Evolutionary conservation across 2,329 filamentous ascomycete species (phyloP), one percentile per base, ranked within the genome.

Genomic region (Neoarthrinium moseri): DNA sequence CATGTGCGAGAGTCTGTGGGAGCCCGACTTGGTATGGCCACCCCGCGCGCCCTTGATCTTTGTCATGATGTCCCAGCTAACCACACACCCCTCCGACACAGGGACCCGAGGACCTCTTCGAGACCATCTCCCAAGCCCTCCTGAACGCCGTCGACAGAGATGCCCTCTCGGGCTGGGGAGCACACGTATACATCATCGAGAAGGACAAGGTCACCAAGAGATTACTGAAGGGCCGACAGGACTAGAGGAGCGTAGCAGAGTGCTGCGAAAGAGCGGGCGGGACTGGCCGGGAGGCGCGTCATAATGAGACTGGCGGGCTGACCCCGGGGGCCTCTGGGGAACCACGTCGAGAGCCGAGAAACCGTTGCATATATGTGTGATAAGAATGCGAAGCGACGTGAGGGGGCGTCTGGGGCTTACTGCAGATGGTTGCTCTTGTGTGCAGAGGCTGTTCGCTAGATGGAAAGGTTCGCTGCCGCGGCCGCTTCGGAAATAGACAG

Each of bases 121-220:
- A 99, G 76, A 99, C 94, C 52, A 90, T 97, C 66, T 97, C 94
- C 38, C 94, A 99, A 74, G 85, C 92, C 43, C 80, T 99, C 50
- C 80, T 99, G 58, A 97, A 95, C 71, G 94, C 94, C 49, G 89
- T 97, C 48, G 94, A 99, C 71, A 83, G 94, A 73, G 94, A 99
- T 71, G 94, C 94, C 43, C 78, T 99, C 53, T 96, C 92, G 29
- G 94, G 94, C 55, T 97, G 94, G 94, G 94, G 94, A 66, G 94
- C 94, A 30, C 91, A 99, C 66, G 94, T 99, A 59, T 99, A 97
- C 75, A 95, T 99, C 65, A 95, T 99, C 69, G 94, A 97, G 79
- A 99, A 99, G 82, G 91, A 96, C 76, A 97, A 97, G 87, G 89
- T 99, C 53, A 97, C 94, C 63, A 96, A 97, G 86, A 82, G 94